These are phyloP conservation scores for Fusarium bulbicola DNA, from an alignment of 2,329 filamentous ascomycete genomes.

Conservation along the genomic window DNA sequence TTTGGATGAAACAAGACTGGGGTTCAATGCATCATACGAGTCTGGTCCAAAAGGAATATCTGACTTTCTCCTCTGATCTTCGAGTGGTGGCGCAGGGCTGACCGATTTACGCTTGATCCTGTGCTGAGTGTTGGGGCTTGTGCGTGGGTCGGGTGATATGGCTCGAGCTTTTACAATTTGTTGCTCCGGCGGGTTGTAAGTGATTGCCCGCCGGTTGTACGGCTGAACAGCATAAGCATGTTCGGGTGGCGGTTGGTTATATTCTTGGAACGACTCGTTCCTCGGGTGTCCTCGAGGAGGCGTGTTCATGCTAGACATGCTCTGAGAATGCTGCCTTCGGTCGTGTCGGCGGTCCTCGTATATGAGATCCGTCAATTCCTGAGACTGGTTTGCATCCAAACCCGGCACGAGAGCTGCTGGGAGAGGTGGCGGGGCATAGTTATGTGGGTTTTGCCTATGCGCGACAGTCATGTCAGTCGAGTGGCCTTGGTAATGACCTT, in stretches of 20 bases:
- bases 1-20: conserved; percentile 53
- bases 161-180: conserved; percentile 40
- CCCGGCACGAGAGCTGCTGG: conserved; percentile 70
- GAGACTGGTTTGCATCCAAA: conserved; percentile 63
- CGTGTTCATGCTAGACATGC: conserved; percentile 51
- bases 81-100: conserved; percentile 70
- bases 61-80: conserved; percentile 62
- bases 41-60: conserved; percentile 78
- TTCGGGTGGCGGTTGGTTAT: conserved; percentile 35
- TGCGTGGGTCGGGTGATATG: conserved; percentile 50
- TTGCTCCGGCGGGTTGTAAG: conserved; percentile 49
- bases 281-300: conserved; percentile 53
- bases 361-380: conserved; percentile 67
- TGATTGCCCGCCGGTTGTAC: conserved; percentile 55
- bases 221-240: conserved; percentile 51
- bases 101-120: conserved; percentile 77
- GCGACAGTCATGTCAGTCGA: conserved; percentile 50
- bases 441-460: conserved; percentile 44
- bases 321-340: conserved; percentile 54
- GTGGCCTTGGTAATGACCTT: conserved; percentile 44
- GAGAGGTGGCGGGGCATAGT: conserved; percentile 57
- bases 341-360: conserved; percentile 63
- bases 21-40: conserved; percentile 78
- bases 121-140: conserved; percentile 56
- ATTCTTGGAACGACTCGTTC: conserved; percentile 40